Base-by-base conservation (phyloP, 306 rosid species). In the Trifolium fragiferum region DNA sequence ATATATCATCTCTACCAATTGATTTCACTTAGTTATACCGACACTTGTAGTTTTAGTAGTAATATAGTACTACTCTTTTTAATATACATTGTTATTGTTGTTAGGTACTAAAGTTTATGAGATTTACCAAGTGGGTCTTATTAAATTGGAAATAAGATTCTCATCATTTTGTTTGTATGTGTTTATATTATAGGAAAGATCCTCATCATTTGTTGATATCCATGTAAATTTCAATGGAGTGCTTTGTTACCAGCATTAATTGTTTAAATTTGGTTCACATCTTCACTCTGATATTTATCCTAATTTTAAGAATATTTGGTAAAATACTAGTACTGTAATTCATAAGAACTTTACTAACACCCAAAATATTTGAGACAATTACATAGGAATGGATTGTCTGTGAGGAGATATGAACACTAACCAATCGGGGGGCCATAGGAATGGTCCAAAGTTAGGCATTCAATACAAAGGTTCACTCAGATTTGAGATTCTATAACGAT, bases 391-490 rank as follows among this genome's bases (percentile, higher is more conserved):
- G 59, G 49, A 43, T 43, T 53, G 20, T 47, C 5, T 49, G 16
- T 49, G 25, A 55, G 38, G 19, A 1, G 35, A 59, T n/a, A 57
- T 16, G 51, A 27, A 13, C 38, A 13, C 38, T 32, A 74, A 32
- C 78, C 78, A 74, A 32, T 11, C 47, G 61, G 50, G 70, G 25
- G 78, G 25, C 43, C 61, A 27, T 10, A 20, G 11, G 70, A 43
- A 65, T 40, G 19, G 70, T 12, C 21, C 70, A 43, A 66, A 65
- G 18, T 65, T 65, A 65, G 70, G 35, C 35, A 4, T 61, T 32
- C 6, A 23, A 23, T 61, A 61, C 43, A 33, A 15, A 12, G 67
- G 43, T 40, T 65, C 53, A 12, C 15, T 40, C 5, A 27, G 58
- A 44, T 67, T 46, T 47, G 73, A n/a, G 49, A 18, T 74, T 62